Evolutionary conservation across 2,329 filamentous ascomycete genomes (phyloP).

Genomic region (Pestalotiopsis sp.): DNA sequence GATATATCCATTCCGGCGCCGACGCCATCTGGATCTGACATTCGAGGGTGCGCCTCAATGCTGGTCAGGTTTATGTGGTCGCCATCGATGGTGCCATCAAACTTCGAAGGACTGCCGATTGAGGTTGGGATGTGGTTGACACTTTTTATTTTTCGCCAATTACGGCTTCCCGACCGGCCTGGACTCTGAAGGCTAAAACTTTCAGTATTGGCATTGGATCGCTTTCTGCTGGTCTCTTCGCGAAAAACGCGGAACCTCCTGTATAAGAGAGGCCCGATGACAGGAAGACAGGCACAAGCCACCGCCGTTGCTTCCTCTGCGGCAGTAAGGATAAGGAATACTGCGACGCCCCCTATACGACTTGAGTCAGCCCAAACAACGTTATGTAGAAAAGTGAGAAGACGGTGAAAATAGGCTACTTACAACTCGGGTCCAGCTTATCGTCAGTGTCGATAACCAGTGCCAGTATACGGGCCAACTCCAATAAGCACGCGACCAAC

Average conservation of each 20-base stretch:
- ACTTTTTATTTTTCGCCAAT: slow-evolving; percentile 13
- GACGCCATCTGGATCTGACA: neutral
- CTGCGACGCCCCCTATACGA: slow-evolving; percentile 22
- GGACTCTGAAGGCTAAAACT: slow-evolving; percentile 7
- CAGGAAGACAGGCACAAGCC: slow-evolving; percentile 25
- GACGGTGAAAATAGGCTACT: neutral
- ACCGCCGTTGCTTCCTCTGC: slow-evolving; percentile 26
- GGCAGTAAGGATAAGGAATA: slow-evolving; percentile 25
- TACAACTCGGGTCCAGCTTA: slow-evolving; percentile 25
- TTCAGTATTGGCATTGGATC: neutral
- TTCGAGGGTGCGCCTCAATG: neutral
- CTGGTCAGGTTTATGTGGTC: neutral
- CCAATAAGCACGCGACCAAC: slow-evolving; percentile 22
- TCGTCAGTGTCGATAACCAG: slow-evolving; percentile 26
- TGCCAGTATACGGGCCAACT: slow-evolving; percentile 22
- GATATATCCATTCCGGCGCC: neutral
- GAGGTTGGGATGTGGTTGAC: slow-evolving; percentile 16
- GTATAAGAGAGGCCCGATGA: slow-evolving; percentile 21
- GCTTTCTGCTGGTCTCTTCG: neutral
- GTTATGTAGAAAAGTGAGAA: no score
- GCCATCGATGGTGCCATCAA: neutral
- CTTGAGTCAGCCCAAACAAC: neutral
- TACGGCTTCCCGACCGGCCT: slow-evolving; percentile 15
- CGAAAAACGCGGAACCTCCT: slow-evolving; percentile 11
- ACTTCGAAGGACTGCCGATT: neutral